phyloP scores from a whole-genome alignment of 345 rosid genomes.

The Murraya paniculata region DNA sequence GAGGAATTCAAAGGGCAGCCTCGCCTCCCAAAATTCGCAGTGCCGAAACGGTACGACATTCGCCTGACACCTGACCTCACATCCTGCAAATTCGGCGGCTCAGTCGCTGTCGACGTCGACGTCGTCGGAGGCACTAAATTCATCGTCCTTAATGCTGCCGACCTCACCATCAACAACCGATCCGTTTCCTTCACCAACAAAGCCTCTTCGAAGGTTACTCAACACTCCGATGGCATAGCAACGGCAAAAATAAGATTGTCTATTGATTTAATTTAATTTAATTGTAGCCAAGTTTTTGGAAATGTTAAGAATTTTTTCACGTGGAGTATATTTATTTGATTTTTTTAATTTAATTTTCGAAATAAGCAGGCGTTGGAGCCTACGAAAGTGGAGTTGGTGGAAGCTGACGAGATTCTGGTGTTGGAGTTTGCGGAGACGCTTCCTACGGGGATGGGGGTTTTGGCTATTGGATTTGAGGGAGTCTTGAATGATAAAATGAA shows the following conservation, averaged over 20 bases:
- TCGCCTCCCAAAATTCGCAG: conserved; percentile 85
- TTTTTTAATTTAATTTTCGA: neutral
- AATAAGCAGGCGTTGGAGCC: conserved; percentile 51
- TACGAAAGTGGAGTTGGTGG: conserved; percentile 43
- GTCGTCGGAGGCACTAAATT: conserved; percentile 53
- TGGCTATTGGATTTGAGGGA: conserved; percentile 61
- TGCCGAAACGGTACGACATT: conserved; percentile 78
- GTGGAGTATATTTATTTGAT: too few relatives aligned
- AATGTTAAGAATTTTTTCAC: too few relatives aligned
- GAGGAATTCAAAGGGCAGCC: conserved; percentile 82
- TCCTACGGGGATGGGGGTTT: conserved; percentile 66
- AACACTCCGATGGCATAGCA: neutral
- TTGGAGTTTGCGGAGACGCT: conserved; percentile 67
- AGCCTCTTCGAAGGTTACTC: conserved; percentile 51
- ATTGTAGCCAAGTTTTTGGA: too few relatives aligned
- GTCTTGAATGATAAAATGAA: conserved; percentile 79
- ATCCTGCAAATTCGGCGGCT: conserved; percentile 70
- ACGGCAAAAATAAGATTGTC: neutral
- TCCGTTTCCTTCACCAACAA: conserved; percentile 50
- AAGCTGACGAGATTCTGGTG: conserved; percentile 75
- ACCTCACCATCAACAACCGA: conserved; percentile 51
- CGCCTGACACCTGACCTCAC: conserved; percentile 72
- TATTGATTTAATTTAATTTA: too few relatives aligned
- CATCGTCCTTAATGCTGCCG: conserved; percentile 94
- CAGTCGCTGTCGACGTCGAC: conserved; percentile 55